A percentile compares a stretch with the other conserved stretches of the same genome.
Conservation (phyloP, 306 rosid species). For the Cotoneaster glaucophyllus region DNA sequence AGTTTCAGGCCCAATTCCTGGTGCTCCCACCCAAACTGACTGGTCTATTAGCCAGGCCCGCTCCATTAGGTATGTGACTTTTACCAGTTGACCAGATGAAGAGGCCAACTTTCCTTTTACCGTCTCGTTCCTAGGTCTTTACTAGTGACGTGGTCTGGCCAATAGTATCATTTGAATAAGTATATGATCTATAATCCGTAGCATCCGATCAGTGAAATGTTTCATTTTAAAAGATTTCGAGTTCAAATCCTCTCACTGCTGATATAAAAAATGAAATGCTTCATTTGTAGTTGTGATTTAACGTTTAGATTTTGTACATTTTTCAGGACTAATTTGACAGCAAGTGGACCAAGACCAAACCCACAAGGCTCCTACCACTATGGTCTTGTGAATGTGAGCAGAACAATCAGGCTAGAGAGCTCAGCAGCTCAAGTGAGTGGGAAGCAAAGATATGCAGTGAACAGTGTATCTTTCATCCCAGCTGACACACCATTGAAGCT, state of each 20-base stretch:
- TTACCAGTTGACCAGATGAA: too few species aligned
- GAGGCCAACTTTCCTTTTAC: too few species aligned
- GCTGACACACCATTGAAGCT: constrained; percentile 81
- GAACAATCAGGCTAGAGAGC: constrained; percentile 57
- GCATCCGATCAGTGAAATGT: neutral
- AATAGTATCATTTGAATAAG: too few species aligned
- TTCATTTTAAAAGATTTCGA: too few species aligned
- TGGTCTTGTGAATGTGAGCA: constrained; percentile 59
- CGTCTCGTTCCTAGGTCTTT: too few species aligned
- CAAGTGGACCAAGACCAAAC: constrained; percentile 96
- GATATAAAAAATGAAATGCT: neutral
- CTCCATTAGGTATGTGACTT: constrained; percentile 44
- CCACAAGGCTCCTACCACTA: constrained; percentile 98
- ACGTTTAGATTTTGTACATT: neutral
- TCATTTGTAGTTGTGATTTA: neutral
- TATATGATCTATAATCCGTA: neutral
- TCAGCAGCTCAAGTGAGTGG: constrained; percentile 60
- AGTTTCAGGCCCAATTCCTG: constrained; percentile 56
- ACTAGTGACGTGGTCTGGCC: too few species aligned
- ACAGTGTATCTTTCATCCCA: constrained; percentile 62
- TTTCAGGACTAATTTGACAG: constrained; percentile 80
- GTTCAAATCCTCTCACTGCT: too few species aligned
- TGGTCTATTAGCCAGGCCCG: constrained; percentile 87
- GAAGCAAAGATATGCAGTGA: constrained; percentile 80
- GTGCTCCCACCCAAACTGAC: constrained; percentile 54